Evolutionary conservation across 805 yeast species (phyloP).

Genomic region (Debaryomyces castellii): DNA sequence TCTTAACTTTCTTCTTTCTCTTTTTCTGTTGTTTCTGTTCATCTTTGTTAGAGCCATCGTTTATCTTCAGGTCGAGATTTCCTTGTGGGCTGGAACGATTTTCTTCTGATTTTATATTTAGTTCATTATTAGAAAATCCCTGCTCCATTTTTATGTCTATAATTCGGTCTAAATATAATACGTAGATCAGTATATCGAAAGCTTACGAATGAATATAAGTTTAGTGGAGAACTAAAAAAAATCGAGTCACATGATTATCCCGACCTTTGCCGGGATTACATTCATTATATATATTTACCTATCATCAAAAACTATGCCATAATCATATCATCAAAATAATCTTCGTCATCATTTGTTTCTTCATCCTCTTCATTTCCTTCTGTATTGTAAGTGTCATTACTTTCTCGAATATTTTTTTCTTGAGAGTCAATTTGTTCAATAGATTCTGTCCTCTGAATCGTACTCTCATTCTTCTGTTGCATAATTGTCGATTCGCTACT

Average conservation of each 20-base stretch:
- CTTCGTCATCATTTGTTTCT: neutral
- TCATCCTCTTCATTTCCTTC: neutral
- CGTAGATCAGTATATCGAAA: neutral
- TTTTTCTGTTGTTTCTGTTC: constrained; percentile 12
- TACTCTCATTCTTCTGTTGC: no score
- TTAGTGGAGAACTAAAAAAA: neutral
- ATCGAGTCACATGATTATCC: neutral
- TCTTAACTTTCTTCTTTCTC: constrained; percentile 52
- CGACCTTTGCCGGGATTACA: neutral
- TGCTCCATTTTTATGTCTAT: neutral
- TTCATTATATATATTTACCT: neutral
- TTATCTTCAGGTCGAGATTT: neutral
- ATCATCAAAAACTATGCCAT: neutral
- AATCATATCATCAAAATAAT: constrained; percentile 1
- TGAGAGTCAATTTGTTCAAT: neutral
- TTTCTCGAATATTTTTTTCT: neutral
- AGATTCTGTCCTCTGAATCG: neutral
- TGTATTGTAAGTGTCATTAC: neutral
- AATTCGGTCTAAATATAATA: neutral
- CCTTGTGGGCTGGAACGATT: neutral
- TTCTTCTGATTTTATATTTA: neutral
- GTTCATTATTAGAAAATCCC: neutral
- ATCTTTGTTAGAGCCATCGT: neutral
- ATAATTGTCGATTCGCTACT: constrained; percentile 3
- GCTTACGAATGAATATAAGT: neutral